Evolutionary conservation across 495 filamentous ascomycete species (phyloP).

Genomic region (Tuber magnatum): DNA sequence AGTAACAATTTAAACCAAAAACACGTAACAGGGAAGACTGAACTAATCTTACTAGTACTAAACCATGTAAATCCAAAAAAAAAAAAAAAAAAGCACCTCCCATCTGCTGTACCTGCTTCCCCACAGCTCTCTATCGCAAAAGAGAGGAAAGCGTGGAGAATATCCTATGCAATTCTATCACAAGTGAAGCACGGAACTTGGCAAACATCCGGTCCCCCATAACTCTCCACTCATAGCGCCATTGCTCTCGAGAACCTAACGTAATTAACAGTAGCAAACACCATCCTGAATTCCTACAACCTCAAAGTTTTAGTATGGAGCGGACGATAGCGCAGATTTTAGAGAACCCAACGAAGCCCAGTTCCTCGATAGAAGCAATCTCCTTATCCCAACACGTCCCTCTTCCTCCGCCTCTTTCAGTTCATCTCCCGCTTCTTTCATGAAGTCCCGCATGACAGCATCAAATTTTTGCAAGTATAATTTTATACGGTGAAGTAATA

Average conservation of each 20-base stretch:
- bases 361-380: not conserved
- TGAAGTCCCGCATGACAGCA: not conserved
- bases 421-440: not conserved
- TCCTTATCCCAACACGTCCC: not conserved
- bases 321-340: too few relatives aligned
- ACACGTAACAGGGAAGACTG: not conserved
- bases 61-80: not conserved
- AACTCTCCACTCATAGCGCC: not conserved
- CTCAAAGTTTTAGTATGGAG: not conserved
- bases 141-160: not conserved
- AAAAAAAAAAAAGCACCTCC: not conserved
- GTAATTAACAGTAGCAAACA: not conserved
- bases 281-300: not conserved
- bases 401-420: not conserved
- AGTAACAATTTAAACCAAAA: not conserved
- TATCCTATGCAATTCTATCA: not conserved
- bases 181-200: not conserved
- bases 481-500: not conserved
- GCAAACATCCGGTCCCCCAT: not conserved
- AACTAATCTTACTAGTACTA: not conserved
- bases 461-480: not conserved
- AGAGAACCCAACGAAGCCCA: not conserved
- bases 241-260: not conserved
- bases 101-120: not conserved
- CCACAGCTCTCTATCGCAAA: not conserved